A percentile compares a stretch with the other conserved stretches of the same genome.
These are phyloP conservation scores for sorghum (Sorghum bicolor) DNA, from an alignment of 176 grass and related monocot genomes.

Conservation along the genomic window DNA sequence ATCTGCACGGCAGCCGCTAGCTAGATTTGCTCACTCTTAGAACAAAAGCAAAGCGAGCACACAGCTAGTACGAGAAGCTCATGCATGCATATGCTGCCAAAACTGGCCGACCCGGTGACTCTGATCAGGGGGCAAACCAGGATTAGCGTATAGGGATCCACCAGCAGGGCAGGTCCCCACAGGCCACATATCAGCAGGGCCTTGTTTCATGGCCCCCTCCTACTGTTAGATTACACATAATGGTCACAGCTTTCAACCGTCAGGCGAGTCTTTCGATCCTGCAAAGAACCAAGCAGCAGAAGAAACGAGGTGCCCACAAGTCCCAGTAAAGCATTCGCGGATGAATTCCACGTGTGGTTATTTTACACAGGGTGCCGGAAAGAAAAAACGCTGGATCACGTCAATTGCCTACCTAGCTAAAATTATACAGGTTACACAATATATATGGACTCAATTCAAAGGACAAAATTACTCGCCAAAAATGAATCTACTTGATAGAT, in stretches of 20 bases:
- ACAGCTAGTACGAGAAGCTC: not conserved
- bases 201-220: constrained; percentile 17
- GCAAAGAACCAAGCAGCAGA: constrained; percentile 6
- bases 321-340: not conserved
- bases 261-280: not conserved
- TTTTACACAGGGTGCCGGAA: not conserved
- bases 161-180: constrained; percentile 18
- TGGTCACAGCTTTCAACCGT: constrained; percentile 21
- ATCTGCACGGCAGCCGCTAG: not conserved
- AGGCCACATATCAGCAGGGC: constrained; percentile 20
- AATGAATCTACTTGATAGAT: constrained; percentile 26
- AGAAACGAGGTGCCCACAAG: constrained; percentile 6
- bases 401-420: constrained; percentile 7
- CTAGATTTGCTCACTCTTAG: not conserved
- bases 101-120: constrained; percentile 1
- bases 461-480: constrained; percentile 31
- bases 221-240: not conserved
- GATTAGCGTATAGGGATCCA: constrained; percentile 28
- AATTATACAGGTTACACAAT: constrained; percentile 31
- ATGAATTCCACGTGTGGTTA: constrained; percentile 22
- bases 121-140: not conserved
- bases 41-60: constrained; percentile 26
- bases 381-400: not conserved
- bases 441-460: constrained; percentile 15
- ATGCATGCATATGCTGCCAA: not conserved